Conservation (phyloP, 2,329 filamentous ascomycete genomes). For the Xylariaceae sp. region DNA sequence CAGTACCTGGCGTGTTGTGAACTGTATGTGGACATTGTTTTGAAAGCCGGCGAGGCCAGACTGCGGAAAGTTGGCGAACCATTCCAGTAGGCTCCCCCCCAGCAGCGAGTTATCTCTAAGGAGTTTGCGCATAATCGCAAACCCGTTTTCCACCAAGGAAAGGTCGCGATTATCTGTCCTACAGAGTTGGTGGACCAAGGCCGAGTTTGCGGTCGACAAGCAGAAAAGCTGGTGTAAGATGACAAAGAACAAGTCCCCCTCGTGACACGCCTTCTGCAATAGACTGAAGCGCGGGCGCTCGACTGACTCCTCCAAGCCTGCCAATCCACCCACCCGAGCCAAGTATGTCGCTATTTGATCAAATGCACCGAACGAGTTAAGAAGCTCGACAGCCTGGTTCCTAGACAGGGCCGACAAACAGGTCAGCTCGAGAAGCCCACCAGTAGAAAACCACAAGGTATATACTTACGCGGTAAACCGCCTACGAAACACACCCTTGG, state of each 20-base stretch:
- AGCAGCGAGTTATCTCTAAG: constrained; percentile 36
- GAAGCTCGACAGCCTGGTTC: constrained; percentile 14
- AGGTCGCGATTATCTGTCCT: constrained; percentile 24
- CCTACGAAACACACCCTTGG: too few species aligned
- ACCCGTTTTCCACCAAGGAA: constrained; percentile 29
- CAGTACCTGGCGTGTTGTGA: constrained; percentile 33
- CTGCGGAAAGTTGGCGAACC: constrained; percentile 35
- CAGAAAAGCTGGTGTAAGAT: constrained; percentile 62
- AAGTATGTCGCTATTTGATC: constrained; percentile 12
- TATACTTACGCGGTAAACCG: too few species aligned
- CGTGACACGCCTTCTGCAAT: constrained; percentile 49
- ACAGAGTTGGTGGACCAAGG: constrained; percentile 33
- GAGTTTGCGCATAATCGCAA: constrained; percentile 32
- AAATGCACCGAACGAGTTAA: constrained; percentile 15
- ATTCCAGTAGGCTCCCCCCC: constrained; percentile 24
- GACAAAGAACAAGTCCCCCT: constrained; percentile 58
- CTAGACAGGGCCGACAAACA: constrained; percentile 13
- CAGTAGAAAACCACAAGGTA: too few species aligned
- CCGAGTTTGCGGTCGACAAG: constrained; percentile 41
- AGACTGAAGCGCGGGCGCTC: constrained; percentile 48
- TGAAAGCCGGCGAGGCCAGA: constrained; percentile 12
- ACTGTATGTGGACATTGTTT: constrained; percentile 16
- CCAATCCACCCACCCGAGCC: constrained; percentile 13
- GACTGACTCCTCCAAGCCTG: constrained; percentile 25
- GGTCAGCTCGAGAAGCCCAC: too few species aligned